Evolutionary conservation across 306 rosid genomes (phyloP).

Genomic region (Crataegus laevigata): DNA sequence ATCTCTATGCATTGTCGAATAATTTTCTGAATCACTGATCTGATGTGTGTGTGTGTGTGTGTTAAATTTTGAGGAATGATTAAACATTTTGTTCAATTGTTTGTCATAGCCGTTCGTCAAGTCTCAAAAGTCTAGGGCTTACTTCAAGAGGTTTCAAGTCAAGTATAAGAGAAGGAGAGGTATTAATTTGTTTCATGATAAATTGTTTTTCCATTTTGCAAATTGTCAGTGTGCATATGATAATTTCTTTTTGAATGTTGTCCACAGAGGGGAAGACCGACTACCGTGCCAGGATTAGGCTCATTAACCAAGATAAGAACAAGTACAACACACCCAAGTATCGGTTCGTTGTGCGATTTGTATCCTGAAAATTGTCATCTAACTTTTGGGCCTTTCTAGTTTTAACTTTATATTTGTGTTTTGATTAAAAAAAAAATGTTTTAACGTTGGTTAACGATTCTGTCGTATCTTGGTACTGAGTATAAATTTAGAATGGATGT

Average conservation of each 20-base stretch:
- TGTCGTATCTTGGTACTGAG: background rate
- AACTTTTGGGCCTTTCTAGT: background rate
- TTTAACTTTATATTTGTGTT: background rate
- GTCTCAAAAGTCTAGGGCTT: slow-evolving; percentile 63
- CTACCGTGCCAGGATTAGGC: slow-evolving; percentile 75
- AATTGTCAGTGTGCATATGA: background rate
- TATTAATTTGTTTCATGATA: slow-evolving; percentile 1
- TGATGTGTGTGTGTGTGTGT: too few species aligned
- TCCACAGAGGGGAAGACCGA: slow-evolving; percentile 83
- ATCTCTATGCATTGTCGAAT: background rate
- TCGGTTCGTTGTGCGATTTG: slow-evolving; percentile 71
- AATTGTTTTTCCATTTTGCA: background rate
- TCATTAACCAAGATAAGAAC: slow-evolving; percentile 91
- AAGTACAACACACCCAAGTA: slow-evolving; percentile 86
- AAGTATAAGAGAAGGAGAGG: slow-evolving; percentile 90
- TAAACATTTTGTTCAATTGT: background rate
- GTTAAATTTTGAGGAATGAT: background rate
- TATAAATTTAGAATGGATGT: background rate
- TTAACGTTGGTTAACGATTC: background rate
- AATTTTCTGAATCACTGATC: background rate
- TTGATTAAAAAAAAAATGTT: background rate
- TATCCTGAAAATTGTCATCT: slow-evolving; percentile 36
- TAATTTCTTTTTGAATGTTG: background rate
- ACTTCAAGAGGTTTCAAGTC: slow-evolving; percentile 73
- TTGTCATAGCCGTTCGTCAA: slow-evolving; percentile 43